Evolutionary conservation across 2,329 filamentous ascomycete species (phyloP).

Genomic region (Coniochaeta sp.): DNA sequence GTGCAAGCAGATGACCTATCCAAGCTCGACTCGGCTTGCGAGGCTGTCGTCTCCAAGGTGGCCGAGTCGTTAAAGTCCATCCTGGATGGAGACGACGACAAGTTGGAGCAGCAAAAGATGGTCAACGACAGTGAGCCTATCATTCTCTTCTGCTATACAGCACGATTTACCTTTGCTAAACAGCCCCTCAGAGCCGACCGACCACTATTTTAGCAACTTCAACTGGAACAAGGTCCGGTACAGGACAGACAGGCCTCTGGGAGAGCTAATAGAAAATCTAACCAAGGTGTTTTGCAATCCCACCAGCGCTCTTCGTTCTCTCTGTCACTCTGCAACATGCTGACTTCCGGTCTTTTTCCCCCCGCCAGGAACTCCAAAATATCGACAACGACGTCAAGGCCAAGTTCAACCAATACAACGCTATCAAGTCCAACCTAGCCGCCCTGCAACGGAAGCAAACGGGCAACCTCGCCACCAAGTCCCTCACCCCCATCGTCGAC

Average conservation of each 20-base stretch:
- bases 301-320: not conserved
- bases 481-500: conserved; percentile 80
- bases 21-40: conserved; percentile 76
- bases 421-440: conserved; percentile 77
- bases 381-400: conserved; percentile 94
- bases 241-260: conserved; percentile 81
- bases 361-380: conserved; percentile 80
- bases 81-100: conserved; percentile 76
- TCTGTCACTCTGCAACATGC: not conserved
- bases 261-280: conserved; percentile 77
- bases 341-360: not conserved
- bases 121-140: conserved; percentile 78
- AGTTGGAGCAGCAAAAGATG: conserved; percentile 78
- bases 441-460: conserved; percentile 81
- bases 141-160: conserved; percentile 6
- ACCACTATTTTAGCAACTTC: conserved; percentile 84
- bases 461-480: conserved; percentile 91
- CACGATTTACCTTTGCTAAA: not conserved
- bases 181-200: conserved; percentile 73
- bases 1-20: conserved; percentile 92
- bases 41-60: conserved; percentile 80
- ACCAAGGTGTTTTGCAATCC: conserved; percentile 59
- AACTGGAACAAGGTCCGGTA: conserved; percentile 98
- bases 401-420: conserved; percentile 92
- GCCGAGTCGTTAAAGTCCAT: conserved; percentile 77